A percentile compares a stretch with the other conserved stretches of the same genome.
These are phyloP conservation scores for Trichoderma oligosporum DNA, from an alignment of 2,329 filamentous ascomycete genomes.

Conservation along the genomic window DNA sequence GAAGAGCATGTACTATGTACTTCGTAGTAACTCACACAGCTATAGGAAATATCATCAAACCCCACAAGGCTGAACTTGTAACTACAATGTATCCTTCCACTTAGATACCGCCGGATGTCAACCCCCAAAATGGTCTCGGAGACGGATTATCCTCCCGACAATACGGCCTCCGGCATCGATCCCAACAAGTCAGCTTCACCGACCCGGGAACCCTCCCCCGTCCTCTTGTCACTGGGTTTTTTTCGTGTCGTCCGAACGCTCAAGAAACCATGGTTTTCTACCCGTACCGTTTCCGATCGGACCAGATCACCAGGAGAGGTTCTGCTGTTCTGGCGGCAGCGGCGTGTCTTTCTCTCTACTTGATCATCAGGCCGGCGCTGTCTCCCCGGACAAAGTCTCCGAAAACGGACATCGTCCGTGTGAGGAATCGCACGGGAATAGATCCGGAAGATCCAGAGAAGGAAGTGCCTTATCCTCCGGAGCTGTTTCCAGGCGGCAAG, in stretches of 20 bases:
- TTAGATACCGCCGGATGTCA: background rate
- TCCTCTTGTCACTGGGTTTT: background rate
- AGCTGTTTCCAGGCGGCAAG: slow-evolving; percentile 64
- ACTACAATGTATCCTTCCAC: no score
- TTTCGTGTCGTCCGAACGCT: background rate
- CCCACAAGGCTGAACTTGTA: no score
- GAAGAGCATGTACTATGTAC: no score
- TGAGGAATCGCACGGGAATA: background rate
- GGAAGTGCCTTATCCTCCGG: slow-evolving; percentile 60
- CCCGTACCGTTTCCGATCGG: slow-evolving; percentile 8
- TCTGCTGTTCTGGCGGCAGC: slow-evolving; percentile 23
- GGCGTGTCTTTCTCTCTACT: slow-evolving; percentile 37
- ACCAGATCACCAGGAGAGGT: slow-evolving; percentile 1
- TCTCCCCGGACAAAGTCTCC: slow-evolving; percentile 18
- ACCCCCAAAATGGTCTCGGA: background rate
- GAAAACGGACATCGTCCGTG: slow-evolving; percentile 7
- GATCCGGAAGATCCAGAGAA: background rate
- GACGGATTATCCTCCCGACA: background rate
- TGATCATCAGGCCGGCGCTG: slow-evolving; percentile 29
- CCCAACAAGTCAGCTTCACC: background rate
- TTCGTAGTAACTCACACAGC: no score
- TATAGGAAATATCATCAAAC: no score
- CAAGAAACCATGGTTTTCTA: slow-evolving; percentile 16
- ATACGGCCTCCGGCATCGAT: background rate
- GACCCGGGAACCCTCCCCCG: background rate